Percentiles rank a stretch among this genome's conserved stretches.
Evolutionary conservation across 306 rosid species (phyloP).

Genomic region (Cicer pinnatifidum): DNA sequence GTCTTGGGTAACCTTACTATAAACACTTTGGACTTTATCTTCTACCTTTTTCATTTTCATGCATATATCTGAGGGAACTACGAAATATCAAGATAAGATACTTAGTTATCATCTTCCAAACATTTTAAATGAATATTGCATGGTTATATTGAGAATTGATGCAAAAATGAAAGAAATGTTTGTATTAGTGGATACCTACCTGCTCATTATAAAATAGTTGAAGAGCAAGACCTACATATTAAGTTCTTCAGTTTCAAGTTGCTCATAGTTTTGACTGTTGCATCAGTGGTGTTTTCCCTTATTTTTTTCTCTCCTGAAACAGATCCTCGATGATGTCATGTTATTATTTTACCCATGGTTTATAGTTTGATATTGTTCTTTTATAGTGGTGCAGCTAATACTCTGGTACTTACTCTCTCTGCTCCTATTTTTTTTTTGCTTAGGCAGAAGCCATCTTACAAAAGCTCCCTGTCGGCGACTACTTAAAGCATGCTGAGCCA

Average conservation of each 20-base stretch:
- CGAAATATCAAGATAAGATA: conserved; percentile 11
- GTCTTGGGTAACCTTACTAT: conserved; percentile 26
- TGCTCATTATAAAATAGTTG: conserved; percentile 3
- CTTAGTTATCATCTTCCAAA: not conserved
- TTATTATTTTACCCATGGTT: conserved; percentile 31
- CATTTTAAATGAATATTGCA: conserved; percentile 29
- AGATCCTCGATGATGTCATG: conserved; percentile 22
- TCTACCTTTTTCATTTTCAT: conserved; percentile 8
- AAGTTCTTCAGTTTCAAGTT: conserved; percentile 23
- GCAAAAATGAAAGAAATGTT: conserved; percentile 26
- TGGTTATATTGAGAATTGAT: conserved; percentile 21
- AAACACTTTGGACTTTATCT: conserved; percentile 21
- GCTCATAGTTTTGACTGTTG: conserved; percentile 6
- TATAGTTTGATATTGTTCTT: conserved; percentile 36
- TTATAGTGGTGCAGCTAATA: conserved; percentile 14
- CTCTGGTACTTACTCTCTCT: conserved; percentile 47
- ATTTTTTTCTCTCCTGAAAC: conserved; percentile 3
- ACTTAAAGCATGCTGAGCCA: conserved; percentile 69
- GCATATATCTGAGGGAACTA: conserved; percentile 21
- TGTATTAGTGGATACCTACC: conserved; percentile 28
- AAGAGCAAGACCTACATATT: not conserved
- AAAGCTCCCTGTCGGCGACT: conserved; percentile 74
- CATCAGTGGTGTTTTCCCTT: not conserved
- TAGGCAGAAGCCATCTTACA: conserved; percentile 91
- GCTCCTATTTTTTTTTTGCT: conserved; percentile 59